Base-by-base conservation (phyloP, 345 rosid species). In the Populus ilicifolia region DNA sequence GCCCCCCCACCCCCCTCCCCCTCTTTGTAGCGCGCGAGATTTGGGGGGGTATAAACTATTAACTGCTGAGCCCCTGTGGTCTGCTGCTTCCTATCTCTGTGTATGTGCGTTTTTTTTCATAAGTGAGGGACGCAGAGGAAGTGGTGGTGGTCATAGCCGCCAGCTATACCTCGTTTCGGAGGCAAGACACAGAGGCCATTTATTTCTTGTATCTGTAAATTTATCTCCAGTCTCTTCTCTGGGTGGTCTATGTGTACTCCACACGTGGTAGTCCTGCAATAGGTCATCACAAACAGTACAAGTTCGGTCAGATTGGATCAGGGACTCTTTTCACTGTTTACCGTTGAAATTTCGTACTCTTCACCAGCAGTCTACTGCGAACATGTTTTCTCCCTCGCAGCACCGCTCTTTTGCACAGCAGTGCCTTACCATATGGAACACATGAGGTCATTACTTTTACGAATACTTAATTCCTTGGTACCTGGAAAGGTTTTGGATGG, bases 331-430 rank as follows among this genome's bases (percentile, higher is more conserved):
- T 33, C 76, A 83, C 89, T 84, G 89, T 83, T 88, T 74, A 80
- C 85, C 86, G 87, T 86, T 85, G 89, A 88, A 86, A 68, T 72
- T 75, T 73, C 82, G 79, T 79, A 81, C 82, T 70, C 35, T 9
- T 69, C 29, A 27, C 44, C 23, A 69, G 68, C 84, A 43, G 46
- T 43, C 46, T 11, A 43, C 46, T 10, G 11, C 46, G 1, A 43
- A 43, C 46, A 81, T 73, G 73, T 43, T 33, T 33, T 33, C 36
- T 29, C 52, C 12, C 52, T 14, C 52, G 5, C 18, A 16, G 18
- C 52, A 46, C 52, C 52, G 16, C 18, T 14, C 52, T 46, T 10
- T 46, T 14, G 52, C 50, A 4, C 18, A 46, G 18, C 50, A 46
- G 18, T 14, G 6, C 52, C 52, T 14, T 46, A 4, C 18, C 46